A percentile compares a stretch with the other conserved stretches of the same genome.
These are phyloP conservation scores for Nymphaea colorata DNA, from an alignment of 164 flowering plant genomes.

Conservation along the genomic window DNA sequence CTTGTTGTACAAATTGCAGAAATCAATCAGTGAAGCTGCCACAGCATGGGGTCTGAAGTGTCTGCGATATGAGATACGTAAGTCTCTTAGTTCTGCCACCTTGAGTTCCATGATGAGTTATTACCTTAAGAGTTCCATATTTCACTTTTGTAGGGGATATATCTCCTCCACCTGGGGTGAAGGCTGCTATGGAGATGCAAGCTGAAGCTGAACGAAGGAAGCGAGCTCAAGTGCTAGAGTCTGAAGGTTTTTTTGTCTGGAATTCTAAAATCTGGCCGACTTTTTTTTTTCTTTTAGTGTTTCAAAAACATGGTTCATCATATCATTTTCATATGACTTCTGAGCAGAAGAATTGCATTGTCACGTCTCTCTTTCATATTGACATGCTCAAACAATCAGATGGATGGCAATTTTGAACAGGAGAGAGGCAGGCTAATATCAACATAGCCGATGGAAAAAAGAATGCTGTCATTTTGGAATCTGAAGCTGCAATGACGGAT, in stretches of 20 bases:
- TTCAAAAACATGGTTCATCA: background rate
- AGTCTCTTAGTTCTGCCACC: slow-evolving; percentile 7
- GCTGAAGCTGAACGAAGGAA: slow-evolving; percentile 96
- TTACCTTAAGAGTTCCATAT: background rate
- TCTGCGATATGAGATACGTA: slow-evolving; percentile 93
- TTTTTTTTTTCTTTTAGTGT: too few species aligned
- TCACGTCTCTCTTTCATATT: background rate
- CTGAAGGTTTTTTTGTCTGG: slow-evolving; percentile 45
- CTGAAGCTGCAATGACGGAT: slow-evolving; percentile 47
- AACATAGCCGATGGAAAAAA: slow-evolving; percentile 74
- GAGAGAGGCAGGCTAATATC: slow-evolving; percentile 77
- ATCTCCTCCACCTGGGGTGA: slow-evolving; percentile 77
- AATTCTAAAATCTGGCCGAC: background rate
- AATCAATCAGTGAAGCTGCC: slow-evolving; percentile 77
- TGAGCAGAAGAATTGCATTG: background rate
- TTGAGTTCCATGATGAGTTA: background rate
- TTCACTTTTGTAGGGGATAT: slow-evolving; percentile 57
- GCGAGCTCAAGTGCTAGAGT: slow-evolving; percentile 86
- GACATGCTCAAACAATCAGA: background rate
- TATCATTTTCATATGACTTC: too few species aligned
- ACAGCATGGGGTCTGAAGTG: slow-evolving; percentile 84
- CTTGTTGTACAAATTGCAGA: slow-evolving; percentile 28
- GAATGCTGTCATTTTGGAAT: slow-evolving; percentile 33
- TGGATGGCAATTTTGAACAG: slow-evolving; percentile 23
- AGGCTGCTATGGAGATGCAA: slow-evolving; percentile 96